Base-by-base conservation (phyloP, 371 early-diverging fungal genomes). In the Mortierella polycephala region DNA sequence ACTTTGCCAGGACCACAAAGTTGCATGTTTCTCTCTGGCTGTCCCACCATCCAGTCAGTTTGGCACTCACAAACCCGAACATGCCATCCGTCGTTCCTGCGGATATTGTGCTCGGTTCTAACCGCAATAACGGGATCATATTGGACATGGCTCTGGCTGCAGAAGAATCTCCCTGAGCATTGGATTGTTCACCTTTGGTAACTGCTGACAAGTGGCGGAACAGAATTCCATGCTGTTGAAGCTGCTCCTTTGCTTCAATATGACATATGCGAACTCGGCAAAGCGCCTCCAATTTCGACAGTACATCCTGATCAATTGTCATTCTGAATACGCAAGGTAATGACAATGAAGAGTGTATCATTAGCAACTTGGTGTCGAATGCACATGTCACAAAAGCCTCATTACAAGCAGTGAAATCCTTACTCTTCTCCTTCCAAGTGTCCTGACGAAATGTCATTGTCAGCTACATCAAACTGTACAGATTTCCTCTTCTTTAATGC, bases 21-120 rank as follows among this genome's bases (percentile, higher is more conserved):
- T 71, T 64, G 41, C 69, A 71, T 7, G 69, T 77, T 37, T 67
- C 79, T 16, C 72, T 45, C 37, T 77, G 68, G 30, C 42, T 68
- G 50, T 65, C 68, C 79, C 79, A 77, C 79, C 79, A 77, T 42
- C 79, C 79, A 9, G 79, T 67, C 46, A 77, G 40, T 44, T 71
- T 77, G n/a, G 79, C 71, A 1, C 72, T 69, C 11, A 77, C 79
- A 39, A 45, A 77, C n/a, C 46, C 52, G 42, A 77, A 71, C 39
- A 71, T 44, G 12, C 65, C 79, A 12, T 72, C 65, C 1, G 68
- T 57, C 8, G 56, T 20, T 5, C 79, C 72, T 47, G 62, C 21
- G 7, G 72, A 71, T 18, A 77, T 68, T 13, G 79, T 53, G 13
- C 49, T 39, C 9, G 72, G 71, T 23, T 77, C 79, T 11, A 77